These are phyloP conservation scores for Colletotrichum tropicicola DNA, from an alignment of 2,329 filamentous ascomycete species.

Conservation along the genomic window DNA sequence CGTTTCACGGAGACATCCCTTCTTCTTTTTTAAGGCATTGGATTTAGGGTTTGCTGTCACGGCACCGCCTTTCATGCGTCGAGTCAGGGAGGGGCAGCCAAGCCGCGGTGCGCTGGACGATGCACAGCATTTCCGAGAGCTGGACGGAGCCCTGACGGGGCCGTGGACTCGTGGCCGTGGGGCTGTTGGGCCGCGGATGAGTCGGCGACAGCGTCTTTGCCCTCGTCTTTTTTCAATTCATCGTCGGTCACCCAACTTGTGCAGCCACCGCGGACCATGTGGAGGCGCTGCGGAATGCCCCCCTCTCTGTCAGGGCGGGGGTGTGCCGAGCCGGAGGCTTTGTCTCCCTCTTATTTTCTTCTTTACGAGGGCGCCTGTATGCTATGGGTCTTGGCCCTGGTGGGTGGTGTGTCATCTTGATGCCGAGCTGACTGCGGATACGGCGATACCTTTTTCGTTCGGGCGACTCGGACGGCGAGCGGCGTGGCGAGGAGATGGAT, in stretches of 20 bases:
- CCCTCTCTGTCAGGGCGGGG: neutral
- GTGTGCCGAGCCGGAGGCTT: neutral
- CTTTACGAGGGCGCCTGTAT: neutral
- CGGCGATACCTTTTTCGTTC: neutral
- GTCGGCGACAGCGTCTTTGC: neutral
- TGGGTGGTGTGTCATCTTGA: slow-evolving; percentile 3
- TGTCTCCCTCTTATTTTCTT: neutral
- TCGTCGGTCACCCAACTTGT: neutral
- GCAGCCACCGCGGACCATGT: neutral
- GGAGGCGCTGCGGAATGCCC: neutral
- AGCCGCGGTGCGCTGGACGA: neutral
- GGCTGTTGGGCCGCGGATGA: neutral
- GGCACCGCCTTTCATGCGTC: slow-evolving; percentile 19
- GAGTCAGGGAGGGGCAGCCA: slow-evolving; percentile 12
- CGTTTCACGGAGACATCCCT: slow-evolving; percentile 18
- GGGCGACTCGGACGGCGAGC: neutral
- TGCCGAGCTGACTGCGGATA: neutral
- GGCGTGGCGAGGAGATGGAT: neutral
- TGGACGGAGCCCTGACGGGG: neutral
- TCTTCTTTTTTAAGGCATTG: neutral
- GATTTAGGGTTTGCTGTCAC: slow-evolving; percentile 29
- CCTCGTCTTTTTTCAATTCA: neutral
- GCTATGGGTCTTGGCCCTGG: neutral
- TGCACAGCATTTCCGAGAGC: neutral
- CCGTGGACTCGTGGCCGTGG: neutral